Conservation (phyloP, 306 rosid species). For the Macrotyloma uniflorum region DNA sequence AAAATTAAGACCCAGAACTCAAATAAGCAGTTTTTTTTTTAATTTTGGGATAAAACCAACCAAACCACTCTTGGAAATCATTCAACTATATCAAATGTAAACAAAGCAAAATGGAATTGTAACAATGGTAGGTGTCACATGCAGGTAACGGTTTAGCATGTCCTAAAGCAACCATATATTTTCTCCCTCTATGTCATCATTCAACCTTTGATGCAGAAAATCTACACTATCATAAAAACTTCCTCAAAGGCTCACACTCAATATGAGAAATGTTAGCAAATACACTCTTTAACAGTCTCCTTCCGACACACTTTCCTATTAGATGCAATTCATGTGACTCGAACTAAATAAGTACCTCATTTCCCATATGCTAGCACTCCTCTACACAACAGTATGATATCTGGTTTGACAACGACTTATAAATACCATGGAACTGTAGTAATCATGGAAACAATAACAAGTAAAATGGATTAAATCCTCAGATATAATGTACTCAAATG, state of each 20-base stretch:
- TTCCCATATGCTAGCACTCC: neutral
- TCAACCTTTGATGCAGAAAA: constrained; percentile 3
- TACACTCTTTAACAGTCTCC: neutral
- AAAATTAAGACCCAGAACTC: neutral
- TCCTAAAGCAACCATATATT: neutral
- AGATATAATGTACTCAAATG: neutral
- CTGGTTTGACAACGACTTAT: constrained; percentile 5
- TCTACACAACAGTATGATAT: constrained; percentile 9
- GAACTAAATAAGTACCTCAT: neutral
- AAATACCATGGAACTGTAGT: constrained; percentile 3
- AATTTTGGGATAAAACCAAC: neutral
- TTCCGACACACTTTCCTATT: neutral
- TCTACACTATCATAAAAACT: neutral
- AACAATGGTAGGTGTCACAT: constrained; percentile 2
- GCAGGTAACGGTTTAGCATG: neutral
- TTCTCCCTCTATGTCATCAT: neutral
- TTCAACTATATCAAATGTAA: neutral
- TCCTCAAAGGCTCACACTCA: neutral
- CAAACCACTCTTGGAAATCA: neutral
- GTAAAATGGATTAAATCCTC: constrained; percentile 29
- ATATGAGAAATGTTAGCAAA: neutral
- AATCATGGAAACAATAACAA: constrained; percentile 7
- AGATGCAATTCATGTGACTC: neutral
- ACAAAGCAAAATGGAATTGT: neutral
- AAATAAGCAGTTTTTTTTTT: neutral